Conservation (phyloP, 2,329 filamentous ascomycete species). For the Cladophialophora chaetospira region DNA sequence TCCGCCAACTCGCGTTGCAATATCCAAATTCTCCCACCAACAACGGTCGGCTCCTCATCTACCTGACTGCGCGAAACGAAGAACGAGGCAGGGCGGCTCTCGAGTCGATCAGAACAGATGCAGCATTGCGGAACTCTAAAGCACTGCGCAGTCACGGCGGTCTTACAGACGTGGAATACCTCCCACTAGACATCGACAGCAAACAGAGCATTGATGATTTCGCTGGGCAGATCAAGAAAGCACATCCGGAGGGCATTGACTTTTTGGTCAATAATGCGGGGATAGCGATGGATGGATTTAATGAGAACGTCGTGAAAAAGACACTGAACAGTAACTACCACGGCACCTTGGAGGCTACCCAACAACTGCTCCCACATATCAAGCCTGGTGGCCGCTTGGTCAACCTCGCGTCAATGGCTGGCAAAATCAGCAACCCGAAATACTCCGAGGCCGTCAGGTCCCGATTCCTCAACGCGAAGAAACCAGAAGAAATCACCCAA, state of each 20-base stretch:
- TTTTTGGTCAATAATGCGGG: slow-evolving; percentile 59
- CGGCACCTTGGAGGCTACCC: slow-evolving; percentile 51
- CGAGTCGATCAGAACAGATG: slow-evolving; percentile 46
- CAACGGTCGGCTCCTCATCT: slow-evolving; percentile 53
- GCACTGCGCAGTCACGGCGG: slow-evolving; percentile 48
- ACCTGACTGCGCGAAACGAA: slow-evolving; percentile 55
- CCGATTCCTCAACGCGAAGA: slow-evolving; percentile 46
- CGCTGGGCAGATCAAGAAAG: slow-evolving; percentile 43
- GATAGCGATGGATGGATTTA: slow-evolving; percentile 51
- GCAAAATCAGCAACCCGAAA: slow-evolving; percentile 44
- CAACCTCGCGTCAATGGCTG: slow-evolving; percentile 52
- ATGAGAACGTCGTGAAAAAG: slow-evolving; percentile 50
- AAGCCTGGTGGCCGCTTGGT: slow-evolving; percentile 50
- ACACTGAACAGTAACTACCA: slow-evolving; percentile 58
- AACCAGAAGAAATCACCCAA: slow-evolving; percentile 47
- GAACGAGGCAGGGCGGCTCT: slow-evolving; percentile 52
- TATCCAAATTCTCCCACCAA: slow-evolving; percentile 54
- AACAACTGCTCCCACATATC: slow-evolving; percentile 50
- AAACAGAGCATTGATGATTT: slow-evolving; percentile 49
- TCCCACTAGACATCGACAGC: slow-evolving; percentile 52
- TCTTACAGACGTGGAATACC: slow-evolving; percentile 51
- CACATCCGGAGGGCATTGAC: slow-evolving; percentile 54
- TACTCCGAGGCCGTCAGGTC: slow-evolving; percentile 48
- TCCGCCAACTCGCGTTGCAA: slow-evolving; percentile 56
- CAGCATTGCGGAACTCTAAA: slow-evolving; percentile 49